Percentiles rank a stretch among this genome's conserved stretches.
Evolutionary conservation across 352 stramenopile species (phyloP).

Genomic region (Phytophthora aleatoria): DNA sequence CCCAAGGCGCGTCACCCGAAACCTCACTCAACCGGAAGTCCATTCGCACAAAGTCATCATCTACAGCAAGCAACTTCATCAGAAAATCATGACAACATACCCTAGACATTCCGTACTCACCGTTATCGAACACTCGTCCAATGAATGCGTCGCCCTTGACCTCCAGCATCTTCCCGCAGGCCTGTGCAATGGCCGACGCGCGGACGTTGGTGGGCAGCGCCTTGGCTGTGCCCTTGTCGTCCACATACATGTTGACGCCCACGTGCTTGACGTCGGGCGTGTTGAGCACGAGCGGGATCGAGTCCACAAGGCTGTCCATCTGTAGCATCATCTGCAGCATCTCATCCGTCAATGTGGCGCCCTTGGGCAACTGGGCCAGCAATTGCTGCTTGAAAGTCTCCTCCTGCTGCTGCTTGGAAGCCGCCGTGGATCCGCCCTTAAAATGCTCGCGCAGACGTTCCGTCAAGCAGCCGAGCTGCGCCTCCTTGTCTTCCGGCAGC

Average conservation of each 20-base stretch:
- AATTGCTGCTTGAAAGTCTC: slow-evolving; percentile 87
- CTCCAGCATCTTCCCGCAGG: slow-evolving; percentile 83
- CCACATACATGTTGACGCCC: slow-evolving; percentile 90
- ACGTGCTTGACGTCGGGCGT: slow-evolving; percentile 68
- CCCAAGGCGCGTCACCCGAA: slow-evolving; percentile 66
- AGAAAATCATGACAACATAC: slow-evolving; percentile 3
- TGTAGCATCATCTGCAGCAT: slow-evolving; percentile 90
- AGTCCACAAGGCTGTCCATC: slow-evolving; percentile 90
- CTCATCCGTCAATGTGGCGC: slow-evolving; percentile 61
- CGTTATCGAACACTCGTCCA: slow-evolving; percentile 87
- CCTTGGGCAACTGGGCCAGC: slow-evolving; percentile 70
- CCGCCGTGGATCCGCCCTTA: slow-evolving; percentile 46
- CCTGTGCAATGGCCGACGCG: slow-evolving; percentile 80
- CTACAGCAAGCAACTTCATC: slow-evolving; percentile 34
- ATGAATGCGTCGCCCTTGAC: slow-evolving; percentile 90
- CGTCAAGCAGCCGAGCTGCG: slow-evolving; percentile 82
- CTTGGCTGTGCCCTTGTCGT: slow-evolving; percentile 91
- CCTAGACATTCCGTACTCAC: slow-evolving; percentile 26
- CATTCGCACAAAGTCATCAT: slow-evolving; percentile 84
- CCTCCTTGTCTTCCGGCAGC: slow-evolving; percentile 77
- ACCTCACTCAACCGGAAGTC: slow-evolving; percentile 80
- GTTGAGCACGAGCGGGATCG: slow-evolving; percentile 88
- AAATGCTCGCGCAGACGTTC: slow-evolving; percentile 81
- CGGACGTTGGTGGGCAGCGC: slow-evolving; percentile 76
- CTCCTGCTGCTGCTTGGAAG: slow-evolving; percentile 54